A percentile compares a stretch with the other conserved stretches of the same genome.
These are phyloP conservation scores for Capsicum chinense DNA, from an alignment of 257 asterid species.

Conservation along the genomic window DNA sequence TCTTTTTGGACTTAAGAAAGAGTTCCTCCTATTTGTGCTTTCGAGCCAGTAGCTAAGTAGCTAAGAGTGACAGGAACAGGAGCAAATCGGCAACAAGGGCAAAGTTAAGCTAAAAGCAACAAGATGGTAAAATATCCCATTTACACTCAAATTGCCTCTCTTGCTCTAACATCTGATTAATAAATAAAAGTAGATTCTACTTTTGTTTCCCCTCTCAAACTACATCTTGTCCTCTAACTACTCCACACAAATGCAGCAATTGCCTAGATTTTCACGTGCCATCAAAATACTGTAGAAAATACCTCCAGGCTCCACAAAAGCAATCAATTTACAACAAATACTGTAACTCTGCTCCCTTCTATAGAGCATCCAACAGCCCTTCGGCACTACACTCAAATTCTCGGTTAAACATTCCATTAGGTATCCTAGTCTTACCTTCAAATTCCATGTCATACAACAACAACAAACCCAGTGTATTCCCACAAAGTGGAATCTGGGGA, in stretches of 20 bases:
- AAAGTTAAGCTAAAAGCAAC: background rate
- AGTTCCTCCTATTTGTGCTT: background rate
- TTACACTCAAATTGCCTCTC: slow-evolving; percentile 5
- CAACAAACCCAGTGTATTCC: too few relatives aligned
- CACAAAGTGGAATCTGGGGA: too few relatives aligned
- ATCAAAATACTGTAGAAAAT: background rate
- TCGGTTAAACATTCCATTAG: too few relatives aligned
- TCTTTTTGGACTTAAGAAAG: background rate
- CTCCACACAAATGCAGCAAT: slow-evolving; percentile 10
- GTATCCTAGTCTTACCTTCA: background rate
- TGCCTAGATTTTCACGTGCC: background rate
- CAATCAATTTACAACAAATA: background rate
- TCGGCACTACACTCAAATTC: background rate
- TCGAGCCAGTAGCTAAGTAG: background rate
- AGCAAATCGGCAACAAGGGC: background rate
- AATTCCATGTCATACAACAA: background rate
- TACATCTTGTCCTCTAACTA: slow-evolving; percentile 6
- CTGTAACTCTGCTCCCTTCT: background rate
- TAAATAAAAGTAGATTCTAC: background rate
- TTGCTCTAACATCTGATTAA: slow-evolving; percentile 4
- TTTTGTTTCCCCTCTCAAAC: slow-evolving; percentile 2
- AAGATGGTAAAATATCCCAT: background rate
- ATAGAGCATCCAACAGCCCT: background rate
- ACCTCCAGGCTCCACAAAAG: background rate
- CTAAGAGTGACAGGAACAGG: background rate